phyloP scores from a whole-genome alignment of 2,329 filamentous ascomycete genomes.

The Tolypocladium tundrense region DNA sequence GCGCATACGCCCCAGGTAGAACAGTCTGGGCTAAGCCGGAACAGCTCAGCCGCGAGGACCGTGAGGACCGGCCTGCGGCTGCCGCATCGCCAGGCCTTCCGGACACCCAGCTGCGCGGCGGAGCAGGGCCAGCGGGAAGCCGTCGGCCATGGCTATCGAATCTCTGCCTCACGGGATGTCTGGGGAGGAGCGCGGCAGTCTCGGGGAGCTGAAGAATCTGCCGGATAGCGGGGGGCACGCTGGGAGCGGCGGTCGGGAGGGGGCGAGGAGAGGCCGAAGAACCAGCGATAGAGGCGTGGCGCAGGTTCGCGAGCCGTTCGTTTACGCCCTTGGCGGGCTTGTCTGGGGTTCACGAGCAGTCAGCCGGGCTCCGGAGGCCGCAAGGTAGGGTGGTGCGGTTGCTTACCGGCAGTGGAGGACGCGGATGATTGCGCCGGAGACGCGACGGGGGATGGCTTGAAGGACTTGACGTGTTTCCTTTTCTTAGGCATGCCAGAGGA shows the following conservation, averaged over 20 bases:
- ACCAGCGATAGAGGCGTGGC: conserved; percentile 29
- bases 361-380: not conserved
- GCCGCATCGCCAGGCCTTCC: conserved; percentile 12
- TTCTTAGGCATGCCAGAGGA: conserved; percentile 50
- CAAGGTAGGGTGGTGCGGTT: not conserved
- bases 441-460: conserved; percentile 48
- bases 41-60: conserved; percentile 10
- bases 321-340: conserved; percentile 39
- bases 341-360: conserved; percentile 10
- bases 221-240: conserved; percentile 48
- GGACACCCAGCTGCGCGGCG: conserved; percentile 45
- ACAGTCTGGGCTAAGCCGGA: conserved; percentile 11
- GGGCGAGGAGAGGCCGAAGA: conserved; percentile 13
- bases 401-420: conserved; percentile 17
- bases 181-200: conserved; percentile 39
- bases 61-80: conserved; percentile 4
- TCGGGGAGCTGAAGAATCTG: conserved; percentile 50
- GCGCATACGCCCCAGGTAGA: conserved; percentile 36
- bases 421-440: conserved; percentile 25
- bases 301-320: conserved; percentile 47
- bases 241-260: conserved; percentile 30
- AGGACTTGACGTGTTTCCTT: conserved; percentile 43
- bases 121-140: conserved; percentile 46
- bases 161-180: conserved; percentile 29
- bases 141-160: conserved; percentile 38